Base-by-base conservation (phyloP, 352 stramenopile species). In the Pythium insidiosum region DNA sequence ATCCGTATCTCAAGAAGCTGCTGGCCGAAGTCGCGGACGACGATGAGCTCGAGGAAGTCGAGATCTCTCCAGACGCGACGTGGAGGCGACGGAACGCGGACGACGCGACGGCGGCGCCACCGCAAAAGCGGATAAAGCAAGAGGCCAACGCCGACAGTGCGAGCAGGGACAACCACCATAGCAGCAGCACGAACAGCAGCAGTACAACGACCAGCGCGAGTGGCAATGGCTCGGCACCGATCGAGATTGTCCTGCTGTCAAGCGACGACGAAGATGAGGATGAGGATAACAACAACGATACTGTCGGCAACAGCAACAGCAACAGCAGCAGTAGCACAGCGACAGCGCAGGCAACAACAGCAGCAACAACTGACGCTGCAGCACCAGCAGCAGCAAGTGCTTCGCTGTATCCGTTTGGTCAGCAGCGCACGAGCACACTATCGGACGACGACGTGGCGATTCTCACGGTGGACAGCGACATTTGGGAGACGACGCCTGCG, bases 1-100 rank as follows among this genome's bases (percentile, higher is more conserved):
- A 94, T 75, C 78, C 78, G 31, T 85, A 96, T 70, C 71, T 94
- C 55, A 96, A 91, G 56, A 78, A 83, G 44, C 61, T 98, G 43
- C 82, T 96, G 2, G 53, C 68, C 15, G 72, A 92, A 33, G 82
- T 95, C 16, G 57, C 84, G 45, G 68, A 79, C 37, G 65, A 88
- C 19, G 71, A 91, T n/a, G 73, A 83, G 25, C 58, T 92, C 30
- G 83, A 97, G 52, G 84, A 94, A 64, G 84, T 98, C 16, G 81
- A 96, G 54, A 94, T 97, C 43, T 73, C 78, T 11, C 75, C 72
- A 3, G 83, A 96, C 50, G 81, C 76, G 38, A 82, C 71, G 47
- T 96, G 79, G 78, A 77, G 79, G 51, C 66, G 65, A 43, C 67
- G 73, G 26, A 47, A 73, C 45, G 61, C 63, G 15, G 77, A 86